A percentile compares a stretch with the other conserved stretches of the same genome.
phyloP scores from a whole-genome alignment of 352 stramenopile genomes.

The Phytophthora fragariae region DNA sequence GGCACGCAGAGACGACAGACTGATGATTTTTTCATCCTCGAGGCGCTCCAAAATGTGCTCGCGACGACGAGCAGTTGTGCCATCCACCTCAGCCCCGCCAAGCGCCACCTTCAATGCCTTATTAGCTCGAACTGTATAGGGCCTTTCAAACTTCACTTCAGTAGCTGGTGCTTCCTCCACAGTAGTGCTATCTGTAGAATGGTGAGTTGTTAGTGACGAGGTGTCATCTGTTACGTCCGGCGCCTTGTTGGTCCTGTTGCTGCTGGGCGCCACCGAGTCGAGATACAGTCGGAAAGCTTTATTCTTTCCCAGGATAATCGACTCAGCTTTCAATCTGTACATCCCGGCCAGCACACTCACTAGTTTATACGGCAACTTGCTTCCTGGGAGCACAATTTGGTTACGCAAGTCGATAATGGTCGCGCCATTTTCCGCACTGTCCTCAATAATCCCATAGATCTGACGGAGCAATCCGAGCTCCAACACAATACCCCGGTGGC shows the following conservation, averaged over 20 bases:
- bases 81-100: slow-evolving; percentile 62
- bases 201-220: not conserved
- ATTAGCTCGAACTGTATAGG: slow-evolving; percentile 58
- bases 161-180: slow-evolving; percentile 4
- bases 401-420: slow-evolving; percentile 84
- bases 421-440: slow-evolving; percentile 61
- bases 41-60: slow-evolving; percentile 74
- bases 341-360: slow-evolving; percentile 69
- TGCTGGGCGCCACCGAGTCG: slow-evolving; percentile 35
- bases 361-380: slow-evolving; percentile 83
- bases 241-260: slow-evolving; percentile 11
- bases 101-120: slow-evolving; percentile 68
- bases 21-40: slow-evolving; percentile 77
- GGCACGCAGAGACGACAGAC: slow-evolving; percentile 73
- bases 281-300: slow-evolving; percentile 81
- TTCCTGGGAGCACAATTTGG: slow-evolving; percentile 72
- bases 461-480: slow-evolving; percentile 74
- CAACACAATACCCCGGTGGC: slow-evolving; percentile 56
- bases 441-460: slow-evolving; percentile 80
- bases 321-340: slow-evolving; percentile 78
- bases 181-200: slow-evolving; percentile 16
- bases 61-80: slow-evolving; percentile 62
- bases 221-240: slow-evolving; percentile 5
- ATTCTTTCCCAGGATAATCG: slow-evolving; percentile 84
- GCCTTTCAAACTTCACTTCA: slow-evolving; percentile 26